Evolutionary conservation across 164 flowering plant genomes (phyloP), one percentile per base, ranked within the genome.

Genomic region (Warburgia ugandensis): DNA sequence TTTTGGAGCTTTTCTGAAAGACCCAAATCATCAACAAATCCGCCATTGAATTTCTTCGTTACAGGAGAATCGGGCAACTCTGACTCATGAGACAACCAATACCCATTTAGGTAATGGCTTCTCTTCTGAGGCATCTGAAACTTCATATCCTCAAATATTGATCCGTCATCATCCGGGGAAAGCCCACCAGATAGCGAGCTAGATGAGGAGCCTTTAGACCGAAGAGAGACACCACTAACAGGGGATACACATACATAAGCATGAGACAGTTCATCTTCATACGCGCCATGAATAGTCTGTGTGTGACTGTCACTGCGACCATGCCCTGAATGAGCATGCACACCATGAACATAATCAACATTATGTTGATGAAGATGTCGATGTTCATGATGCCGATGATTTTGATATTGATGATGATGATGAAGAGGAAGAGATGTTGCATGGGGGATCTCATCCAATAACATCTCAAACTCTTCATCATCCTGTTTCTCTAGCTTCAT

Each of bases 371-470:
- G 38, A 10, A 17, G 48, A 50, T 44, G 43, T 7, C 19, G 28
- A 14, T 28, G 60, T 19, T 28, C 21, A 29, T 21, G 28, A 41
- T 22, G 33, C 12, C 17, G 22, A 48, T n/a, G 50, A 57, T 31
- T 55, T 40, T 53, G 46, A 25, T 22, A 28, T 20, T 22, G 17
- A 36, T 62, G 33, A 31, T 47, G 22, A 13, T 48, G 48, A 52
- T 54, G 63, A 45, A 27, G 47, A 38, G 50, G 50, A 20, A 48
- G 39, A 25, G 69, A 63, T 48, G 68, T 50, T 42, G 61, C 70
- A 58, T 61, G 70, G 42, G 65, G 69, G 65, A 70, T 71, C 71
- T 68, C 71, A 35, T 52, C 63, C 62, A 71, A 68, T 48, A 74
- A 48, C 58, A 27, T 61, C 33, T 67, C 73, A 36, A 71, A 26